These are phyloP conservation scores for Leccinum longicurvipes DNA, from an alignment of 768 basidiomycete species.

Conservation along the genomic window DNA sequence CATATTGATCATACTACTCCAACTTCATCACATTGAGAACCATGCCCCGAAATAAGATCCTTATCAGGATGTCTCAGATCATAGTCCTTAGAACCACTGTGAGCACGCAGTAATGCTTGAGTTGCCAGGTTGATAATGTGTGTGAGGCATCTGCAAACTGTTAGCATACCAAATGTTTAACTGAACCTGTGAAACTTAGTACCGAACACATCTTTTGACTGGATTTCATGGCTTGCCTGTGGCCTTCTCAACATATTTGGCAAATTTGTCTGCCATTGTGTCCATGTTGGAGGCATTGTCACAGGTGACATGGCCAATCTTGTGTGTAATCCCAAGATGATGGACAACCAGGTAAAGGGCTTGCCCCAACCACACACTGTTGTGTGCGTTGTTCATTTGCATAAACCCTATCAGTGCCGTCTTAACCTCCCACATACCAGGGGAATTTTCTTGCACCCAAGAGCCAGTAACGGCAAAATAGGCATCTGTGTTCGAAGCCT, in stretches of 20 bases:
- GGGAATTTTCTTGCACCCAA: not conserved
- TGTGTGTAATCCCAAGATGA: not conserved
- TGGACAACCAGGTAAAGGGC: not conserved
- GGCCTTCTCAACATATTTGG: not conserved
- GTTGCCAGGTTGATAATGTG: conserved; percentile 1
- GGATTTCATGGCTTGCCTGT: not conserved
- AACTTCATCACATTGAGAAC: not conserved
- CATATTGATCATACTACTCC: not conserved
- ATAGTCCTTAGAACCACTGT: not conserved
- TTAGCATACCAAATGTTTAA: not conserved
- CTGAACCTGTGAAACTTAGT: not conserved
- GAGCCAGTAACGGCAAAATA: not conserved
- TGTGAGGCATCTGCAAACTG: not conserved
- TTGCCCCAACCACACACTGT: not conserved
- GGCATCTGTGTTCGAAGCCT: not conserved
- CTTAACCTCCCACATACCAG: not conserved
- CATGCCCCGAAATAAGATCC: not conserved
- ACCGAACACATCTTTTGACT: not conserved
- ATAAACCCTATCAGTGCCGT: not conserved
- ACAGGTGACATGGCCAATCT: not conserved
- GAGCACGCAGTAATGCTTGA: not conserved
- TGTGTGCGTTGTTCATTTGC: not conserved
- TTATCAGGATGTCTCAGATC: not conserved
- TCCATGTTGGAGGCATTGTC: not conserved
- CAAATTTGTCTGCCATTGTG: not conserved